phyloP scores from a whole-genome alignment of 768 basidiomycete genomes.

The Russula sp. region DNA sequence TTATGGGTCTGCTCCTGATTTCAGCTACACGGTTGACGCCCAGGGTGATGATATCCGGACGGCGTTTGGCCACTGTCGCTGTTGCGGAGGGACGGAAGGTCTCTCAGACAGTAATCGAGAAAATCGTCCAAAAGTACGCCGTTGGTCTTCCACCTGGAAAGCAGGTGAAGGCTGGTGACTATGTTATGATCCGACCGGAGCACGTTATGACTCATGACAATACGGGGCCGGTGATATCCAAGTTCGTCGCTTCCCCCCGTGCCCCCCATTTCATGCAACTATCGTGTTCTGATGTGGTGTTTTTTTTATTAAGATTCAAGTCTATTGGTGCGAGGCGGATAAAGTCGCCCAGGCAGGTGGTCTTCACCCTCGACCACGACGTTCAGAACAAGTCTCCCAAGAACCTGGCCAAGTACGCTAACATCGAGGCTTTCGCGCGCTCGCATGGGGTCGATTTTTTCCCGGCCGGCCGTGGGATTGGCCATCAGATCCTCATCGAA shows the following conservation, averaged over 20 bases:
- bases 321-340: conserved; percentile 88
- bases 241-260: conserved; percentile 71
- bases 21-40: not conserved
- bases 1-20: conserved; percentile 5
- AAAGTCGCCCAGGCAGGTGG: conserved; percentile 72
- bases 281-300: not conserved
- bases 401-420: conserved; percentile 87
- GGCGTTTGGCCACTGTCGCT: conserved; percentile 24
- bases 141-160: conserved; percentile 80
- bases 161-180: conserved; percentile 88
- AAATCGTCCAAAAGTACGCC: conserved; percentile 95
- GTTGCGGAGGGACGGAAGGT: conserved; percentile 26
- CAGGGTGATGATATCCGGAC: not conserved
- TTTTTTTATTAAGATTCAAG: conserved; percentile 88
- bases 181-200: conserved; percentile 98
- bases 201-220: conserved; percentile 99
- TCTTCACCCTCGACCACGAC: conserved; percentile 97
- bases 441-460: conserved; percentile 87
- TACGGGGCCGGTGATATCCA: conserved; percentile 95
- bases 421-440: conserved; percentile 87
- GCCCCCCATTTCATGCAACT: not conserved
- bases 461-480: conserved; percentile 95
- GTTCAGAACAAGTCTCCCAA: conserved; percentile 91
- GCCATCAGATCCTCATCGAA: conserved; percentile 95
- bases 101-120: conserved; percentile 91